Evolutionary conservation across 257 asterid genomes (phyloP).

Genomic region (Gynochthodes officinalis): DNA sequence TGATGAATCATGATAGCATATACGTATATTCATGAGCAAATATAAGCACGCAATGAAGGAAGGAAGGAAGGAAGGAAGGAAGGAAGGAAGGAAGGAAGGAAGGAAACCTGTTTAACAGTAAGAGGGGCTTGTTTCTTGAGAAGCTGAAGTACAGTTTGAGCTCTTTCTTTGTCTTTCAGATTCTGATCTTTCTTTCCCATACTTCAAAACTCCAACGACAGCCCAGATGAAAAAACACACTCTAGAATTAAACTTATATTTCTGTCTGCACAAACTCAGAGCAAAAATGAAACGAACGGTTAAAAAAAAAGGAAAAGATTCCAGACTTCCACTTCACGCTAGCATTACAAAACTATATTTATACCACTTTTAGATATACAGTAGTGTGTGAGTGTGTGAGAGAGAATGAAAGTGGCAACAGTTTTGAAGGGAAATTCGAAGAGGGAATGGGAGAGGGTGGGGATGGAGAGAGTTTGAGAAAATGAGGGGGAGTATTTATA

Average conservation of each 20-base stretch:
- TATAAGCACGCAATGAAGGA: no score
- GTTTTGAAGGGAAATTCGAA: not conserved
- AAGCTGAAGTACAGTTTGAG: slow-evolving; percentile 62
- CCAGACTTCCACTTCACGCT: slow-evolving; percentile 68
- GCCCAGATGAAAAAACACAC: slow-evolving; percentile 6
- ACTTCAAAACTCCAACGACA: slow-evolving; percentile 14
- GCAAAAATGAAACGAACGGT: slow-evolving; percentile 10
- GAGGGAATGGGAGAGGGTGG: slow-evolving; percentile 23
- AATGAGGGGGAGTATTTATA: slow-evolving; percentile 47
- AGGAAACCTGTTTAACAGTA: slow-evolving; percentile 82
- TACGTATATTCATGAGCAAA: no score
- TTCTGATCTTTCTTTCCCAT: slow-evolving; percentile 75
- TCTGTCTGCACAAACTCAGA: no score
- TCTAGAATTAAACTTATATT: no score
- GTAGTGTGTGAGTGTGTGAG: slow-evolving; percentile 23
- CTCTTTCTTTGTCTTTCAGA: slow-evolving; percentile 54
- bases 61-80: no score
- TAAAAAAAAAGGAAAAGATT: slow-evolving; percentile 37
- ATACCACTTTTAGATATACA: not conserved
- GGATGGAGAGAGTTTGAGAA: slow-evolving; percentile 30
- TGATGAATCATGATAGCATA: not conserved
- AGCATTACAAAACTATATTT: slow-evolving; percentile 28
- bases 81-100: no score
- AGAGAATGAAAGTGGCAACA: slow-evolving; percentile 6
- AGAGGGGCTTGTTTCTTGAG: slow-evolving; percentile 78